Conservation (phyloP, 164 flowering plant species). For the Magnolia sinica region DNA sequence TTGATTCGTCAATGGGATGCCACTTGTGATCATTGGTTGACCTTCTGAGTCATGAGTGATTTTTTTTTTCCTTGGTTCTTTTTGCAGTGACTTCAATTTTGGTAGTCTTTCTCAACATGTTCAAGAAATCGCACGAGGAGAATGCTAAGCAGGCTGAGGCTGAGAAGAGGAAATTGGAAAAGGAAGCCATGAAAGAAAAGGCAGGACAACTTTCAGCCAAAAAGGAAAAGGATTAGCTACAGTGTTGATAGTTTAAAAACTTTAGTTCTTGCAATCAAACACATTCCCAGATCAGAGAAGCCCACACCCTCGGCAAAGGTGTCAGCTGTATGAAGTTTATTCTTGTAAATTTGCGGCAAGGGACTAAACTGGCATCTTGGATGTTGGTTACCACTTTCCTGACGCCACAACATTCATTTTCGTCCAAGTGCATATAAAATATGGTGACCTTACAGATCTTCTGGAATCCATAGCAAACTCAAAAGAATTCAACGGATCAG, state of each 20-base stretch:
- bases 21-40: background rate
- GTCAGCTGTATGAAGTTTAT: background rate
- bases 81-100: slow-evolving; percentile 88
- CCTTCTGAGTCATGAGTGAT: background rate
- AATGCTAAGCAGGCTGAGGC: slow-evolving; percentile 81
- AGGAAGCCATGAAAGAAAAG: slow-evolving; percentile 77
- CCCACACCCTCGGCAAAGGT: background rate
- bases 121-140: slow-evolving; percentile 86
- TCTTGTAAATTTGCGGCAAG: background rate
- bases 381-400: background rate
- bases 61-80: background rate
- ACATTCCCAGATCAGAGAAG: background rate
- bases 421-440: background rate
- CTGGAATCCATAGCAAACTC: too few relatives aligned
- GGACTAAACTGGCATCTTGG: background rate
- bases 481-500: background rate
- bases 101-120: slow-evolving; percentile 71
- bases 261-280: background rate
- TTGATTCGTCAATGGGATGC: background rate
- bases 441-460: background rate
- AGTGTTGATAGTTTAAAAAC: background rate
- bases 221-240: slow-evolving; percentile 20
- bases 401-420: background rate
- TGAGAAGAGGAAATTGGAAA: slow-evolving; percentile 83
- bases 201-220: slow-evolving; percentile 34